Percentiles rank a stretch among this genome's conserved stretches.
Evolutionary conservation across 2,329 filamentous ascomycete species (phyloP).

Genomic region (Clathrospora elynae): DNA sequence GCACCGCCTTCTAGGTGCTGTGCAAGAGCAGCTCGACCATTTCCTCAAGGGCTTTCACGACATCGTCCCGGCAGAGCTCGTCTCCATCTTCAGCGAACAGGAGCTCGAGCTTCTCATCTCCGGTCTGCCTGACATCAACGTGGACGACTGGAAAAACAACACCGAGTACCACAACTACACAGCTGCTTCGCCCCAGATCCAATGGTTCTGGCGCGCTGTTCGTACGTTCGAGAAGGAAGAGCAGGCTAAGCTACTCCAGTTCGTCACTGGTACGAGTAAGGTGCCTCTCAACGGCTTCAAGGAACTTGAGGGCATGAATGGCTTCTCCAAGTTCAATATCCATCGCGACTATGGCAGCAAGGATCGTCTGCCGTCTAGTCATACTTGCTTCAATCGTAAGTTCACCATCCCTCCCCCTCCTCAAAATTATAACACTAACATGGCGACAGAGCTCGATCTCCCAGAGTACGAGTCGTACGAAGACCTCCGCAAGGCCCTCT

Average conservation of each 20-base stretch:
- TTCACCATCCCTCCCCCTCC: constrained; percentile 35
- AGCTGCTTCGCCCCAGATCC: constrained; percentile 90
- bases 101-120: constrained; percentile 96
- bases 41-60: constrained; percentile 98
- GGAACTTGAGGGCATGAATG: constrained; percentile 99
- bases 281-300: constrained; percentile 98
- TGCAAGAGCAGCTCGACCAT: constrained; percentile 90
- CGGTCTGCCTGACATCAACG: constrained; percentile 92
- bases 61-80: constrained; percentile 90
- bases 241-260: constrained; percentile 93
- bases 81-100: constrained; percentile 98
- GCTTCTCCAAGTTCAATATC: constrained; percentile 96
- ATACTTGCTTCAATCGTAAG: constrained; percentile 99
- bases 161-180: constrained; percentile 99
- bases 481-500: constrained; percentile 79
- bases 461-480: constrained; percentile 99
- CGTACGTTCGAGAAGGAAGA: constrained; percentile 99
- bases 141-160: constrained; percentile 99
- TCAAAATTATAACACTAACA: constrained; percentile 42
- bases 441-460: constrained; percentile 81
- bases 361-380: constrained; percentile 90
- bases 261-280: constrained; percentile 97
- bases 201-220: constrained; percentile 99
- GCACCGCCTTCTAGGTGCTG: constrained; percentile 87
- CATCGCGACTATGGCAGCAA: constrained; percentile 98